phyloP scores from a whole-genome alignment of 257 asterid species.

The Solanum piurae region DNA sequence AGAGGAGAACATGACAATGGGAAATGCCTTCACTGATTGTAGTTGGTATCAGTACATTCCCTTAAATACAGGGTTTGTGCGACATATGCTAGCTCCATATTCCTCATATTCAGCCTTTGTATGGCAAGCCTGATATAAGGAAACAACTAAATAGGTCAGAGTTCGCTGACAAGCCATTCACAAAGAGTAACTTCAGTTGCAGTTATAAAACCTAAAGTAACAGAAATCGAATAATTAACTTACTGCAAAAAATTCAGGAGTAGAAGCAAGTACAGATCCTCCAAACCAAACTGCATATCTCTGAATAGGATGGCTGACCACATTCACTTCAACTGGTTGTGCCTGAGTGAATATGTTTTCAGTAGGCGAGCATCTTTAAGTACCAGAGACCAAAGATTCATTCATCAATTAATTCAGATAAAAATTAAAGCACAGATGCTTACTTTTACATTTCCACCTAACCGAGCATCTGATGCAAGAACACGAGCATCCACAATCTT shows the following conservation, averaged over 20 bases:
- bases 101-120: conserved; percentile 98
- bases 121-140: conserved; percentile 66
- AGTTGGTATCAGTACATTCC: conserved; percentile 69
- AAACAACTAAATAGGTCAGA: not conserved
- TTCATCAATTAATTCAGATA: not conserved
- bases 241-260: conserved; percentile 88
- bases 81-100: conserved; percentile 89
- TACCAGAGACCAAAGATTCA: not conserved
- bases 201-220: not conserved
- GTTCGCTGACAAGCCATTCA: not conserved
- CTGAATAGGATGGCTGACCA: conserved; percentile 91
- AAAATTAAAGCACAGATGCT: not conserved
- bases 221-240: not conserved
- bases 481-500: conserved; percentile 85
- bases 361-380: not conserved
- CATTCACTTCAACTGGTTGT: conserved; percentile 89
- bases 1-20: not conserved
- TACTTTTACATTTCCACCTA: conserved; percentile 65
- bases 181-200: not conserved
- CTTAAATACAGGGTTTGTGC: conserved; percentile 89
- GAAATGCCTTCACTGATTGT: not conserved
- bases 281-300: conserved; percentile 99
- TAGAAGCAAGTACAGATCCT: conserved; percentile 93
- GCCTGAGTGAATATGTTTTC: conserved; percentile 32
- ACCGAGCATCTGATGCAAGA: conserved; percentile 55